Percentiles rank a stretch among this genome's conserved stretches.
These are phyloP conservation scores for Paraphaeosphaeria sporulosa DNA, from an alignment of 2,329 filamentous ascomycete genomes.

Conservation along the genomic window DNA sequence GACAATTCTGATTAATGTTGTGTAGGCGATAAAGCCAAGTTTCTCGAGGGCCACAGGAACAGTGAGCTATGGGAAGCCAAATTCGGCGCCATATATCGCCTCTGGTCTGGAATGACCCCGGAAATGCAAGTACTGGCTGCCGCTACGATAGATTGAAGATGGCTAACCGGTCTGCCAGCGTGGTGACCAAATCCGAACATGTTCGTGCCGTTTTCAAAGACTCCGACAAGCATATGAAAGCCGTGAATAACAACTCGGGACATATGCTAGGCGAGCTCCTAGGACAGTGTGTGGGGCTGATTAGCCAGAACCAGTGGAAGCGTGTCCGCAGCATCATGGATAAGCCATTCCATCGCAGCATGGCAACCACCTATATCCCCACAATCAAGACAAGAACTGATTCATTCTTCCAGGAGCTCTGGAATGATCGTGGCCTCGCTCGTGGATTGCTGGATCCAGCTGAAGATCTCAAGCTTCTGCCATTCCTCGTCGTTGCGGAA, in stretches of 20 bases:
- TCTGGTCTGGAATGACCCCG: constrained; percentile 45
- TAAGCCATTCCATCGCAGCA: constrained; percentile 25
- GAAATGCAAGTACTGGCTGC: too few species aligned
- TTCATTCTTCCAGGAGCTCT: constrained; percentile 7
- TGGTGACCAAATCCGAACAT: constrained; percentile 22
- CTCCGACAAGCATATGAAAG: constrained; percentile 55
- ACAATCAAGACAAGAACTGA: constrained; percentile 12
- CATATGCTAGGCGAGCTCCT: constrained; percentile 52
- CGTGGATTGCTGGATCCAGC: constrained; percentile 31
- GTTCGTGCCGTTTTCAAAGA: constrained; percentile 50
- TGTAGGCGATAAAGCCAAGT: constrained; percentile 53
- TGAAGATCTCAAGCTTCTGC: constrained; percentile 43
- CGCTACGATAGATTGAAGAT: too few species aligned
- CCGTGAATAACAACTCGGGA: constrained; percentile 52
- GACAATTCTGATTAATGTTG: too few species aligned
- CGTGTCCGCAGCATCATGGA: constrained; percentile 29
- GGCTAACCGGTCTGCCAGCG: too few species aligned
- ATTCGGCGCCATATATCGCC: constrained; percentile 49
- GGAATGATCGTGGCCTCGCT: neutral
- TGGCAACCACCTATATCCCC: constrained; percentile 13
- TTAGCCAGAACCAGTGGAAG: constrained; percentile 45
- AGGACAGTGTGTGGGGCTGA: constrained; percentile 54
- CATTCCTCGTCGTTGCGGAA: constrained; percentile 52
- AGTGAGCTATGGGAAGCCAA: constrained; percentile 41
- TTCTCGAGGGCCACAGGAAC: constrained; percentile 48